Percentiles rank a stretch among this genome's conserved stretches.
phyloP scores from a whole-genome alignment of 495 filamentous ascomycete genomes.

The Ramalina intermedia region DNA sequence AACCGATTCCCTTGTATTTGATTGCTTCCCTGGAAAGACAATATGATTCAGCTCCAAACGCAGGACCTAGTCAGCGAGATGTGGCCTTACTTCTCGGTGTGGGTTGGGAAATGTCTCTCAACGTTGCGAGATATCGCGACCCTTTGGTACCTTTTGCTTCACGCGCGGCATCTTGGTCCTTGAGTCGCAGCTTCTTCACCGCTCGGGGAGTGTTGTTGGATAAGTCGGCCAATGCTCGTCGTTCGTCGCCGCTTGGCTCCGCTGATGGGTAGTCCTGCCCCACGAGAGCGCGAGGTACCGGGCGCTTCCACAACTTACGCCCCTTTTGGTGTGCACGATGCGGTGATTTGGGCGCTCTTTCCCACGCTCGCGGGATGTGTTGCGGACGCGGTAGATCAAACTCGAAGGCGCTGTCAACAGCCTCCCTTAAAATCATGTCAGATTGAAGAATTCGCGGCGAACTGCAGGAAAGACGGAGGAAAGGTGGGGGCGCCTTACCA shows the following conservation, averaged over 20 bases:
- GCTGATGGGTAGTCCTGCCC: neutral
- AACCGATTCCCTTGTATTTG: no score
- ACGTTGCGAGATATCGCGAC: conserved; percentile 10
- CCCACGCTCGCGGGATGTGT: conserved; percentile 33
- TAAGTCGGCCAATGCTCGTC: conserved; percentile 11
- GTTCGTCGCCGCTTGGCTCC: conserved; percentile 8
- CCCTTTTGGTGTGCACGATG: conserved; percentile 28
- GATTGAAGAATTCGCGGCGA: neutral
- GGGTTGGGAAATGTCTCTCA: conserved; percentile 5
- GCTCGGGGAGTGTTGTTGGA: conserved; percentile 22
- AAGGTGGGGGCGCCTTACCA: neutral
- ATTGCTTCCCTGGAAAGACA: no score
- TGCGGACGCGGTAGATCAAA: conserved; percentile 29
- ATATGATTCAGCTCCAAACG: no score
- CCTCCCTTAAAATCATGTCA: neutral
- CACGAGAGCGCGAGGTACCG: conserved; percentile 18
- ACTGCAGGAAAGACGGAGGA: neutral
- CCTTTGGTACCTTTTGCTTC: conserved; percentile 19
- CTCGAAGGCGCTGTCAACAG: neutral
- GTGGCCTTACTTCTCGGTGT: conserved; percentile 26
- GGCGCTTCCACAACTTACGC: conserved; percentile 39
- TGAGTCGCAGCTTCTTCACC: conserved; percentile 32
- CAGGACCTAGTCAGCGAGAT: no score
- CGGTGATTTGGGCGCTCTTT: conserved; percentile 40
- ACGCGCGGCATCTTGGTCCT: conserved; percentile 27